Evolutionary conservation across 148 eudicot genomes (phyloP), one percentile per base, ranked within the genome.

Genomic region (Selenicereus undatus): DNA sequence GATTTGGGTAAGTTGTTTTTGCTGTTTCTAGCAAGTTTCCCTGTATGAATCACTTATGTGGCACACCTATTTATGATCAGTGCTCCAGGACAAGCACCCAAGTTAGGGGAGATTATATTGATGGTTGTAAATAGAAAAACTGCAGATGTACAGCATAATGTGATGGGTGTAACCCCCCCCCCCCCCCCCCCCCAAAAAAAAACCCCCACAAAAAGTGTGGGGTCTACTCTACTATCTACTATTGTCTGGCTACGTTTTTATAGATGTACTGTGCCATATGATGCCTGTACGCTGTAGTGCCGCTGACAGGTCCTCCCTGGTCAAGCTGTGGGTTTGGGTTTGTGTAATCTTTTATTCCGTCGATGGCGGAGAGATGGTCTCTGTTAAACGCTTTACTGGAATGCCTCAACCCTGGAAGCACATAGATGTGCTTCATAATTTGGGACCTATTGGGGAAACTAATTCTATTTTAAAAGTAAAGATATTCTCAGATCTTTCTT

Each of bases 1-100:
- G 26, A 91, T 96, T 81, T 96, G 99, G 98, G 99, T 94, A 86
- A 83, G 97, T 74, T 83, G 12, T 77, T 76, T 74, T 21, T 77
- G 29, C 64, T 81, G 71, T 60, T 79, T 73, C 11, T 29, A 14
- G 11, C 52, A 29, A 68, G 51, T 12, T 32, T 32, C 32, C 32
- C 32, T 32, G 32, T 32, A 32, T 32, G 1, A 32, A 2, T 32
- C 32, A 32, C 32, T 66, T 30, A 8, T 5, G 11, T 7, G 69
- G 29, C 69, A n/a, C 69, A n/a, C 30, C 11, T 52, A 52, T 17
- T 64, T 64, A 64, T 26, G 13, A n/a, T 13, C 69, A 64, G 69
- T 64, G 29, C 30, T 21, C 24, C 26, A 21, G 16, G 58, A 52
- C 58, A 52, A 52, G 17, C 16, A 11, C 58, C 18, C 8, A 17